These are phyloP conservation scores for Nannochloropsis salina DNA, from an alignment of 108 stramenopile genomes.

Conservation along the genomic window DNA sequence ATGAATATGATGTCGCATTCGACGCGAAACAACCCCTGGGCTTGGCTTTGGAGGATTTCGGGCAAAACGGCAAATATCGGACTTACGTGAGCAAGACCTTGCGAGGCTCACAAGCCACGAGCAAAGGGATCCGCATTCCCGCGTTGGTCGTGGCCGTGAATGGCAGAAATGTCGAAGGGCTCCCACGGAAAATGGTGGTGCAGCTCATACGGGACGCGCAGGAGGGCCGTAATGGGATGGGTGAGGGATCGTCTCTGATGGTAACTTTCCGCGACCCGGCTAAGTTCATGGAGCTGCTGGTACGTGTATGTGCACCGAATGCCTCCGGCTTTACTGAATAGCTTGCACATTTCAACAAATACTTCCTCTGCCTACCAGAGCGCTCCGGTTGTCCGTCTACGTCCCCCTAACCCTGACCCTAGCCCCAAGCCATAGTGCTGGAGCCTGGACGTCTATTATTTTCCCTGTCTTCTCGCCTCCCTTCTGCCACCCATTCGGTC, in stretches of 20 bases:
- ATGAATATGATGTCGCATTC: conserved; percentile 9
- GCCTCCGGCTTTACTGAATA: too few species aligned
- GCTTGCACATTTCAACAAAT: too few species aligned
- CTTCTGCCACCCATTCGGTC: background rate
- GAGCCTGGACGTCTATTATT: background rate
- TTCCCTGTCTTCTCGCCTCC: background rate
- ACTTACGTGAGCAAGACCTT: background rate
- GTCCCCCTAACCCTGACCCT: too few species aligned
- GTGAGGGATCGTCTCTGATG: background rate
- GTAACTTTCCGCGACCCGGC: conserved; percentile 1
- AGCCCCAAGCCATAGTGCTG: too few species aligned
- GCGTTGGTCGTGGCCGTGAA: conserved; percentile 3
- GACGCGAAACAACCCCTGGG: conserved; percentile 1
- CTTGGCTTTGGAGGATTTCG: background rate
- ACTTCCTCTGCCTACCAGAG: too few species aligned
- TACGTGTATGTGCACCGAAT: background rate
- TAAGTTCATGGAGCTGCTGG: conserved; percentile 15
- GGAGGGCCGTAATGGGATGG: conserved; percentile 3
- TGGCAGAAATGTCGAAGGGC: background rate
- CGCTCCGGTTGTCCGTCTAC: too few species aligned
- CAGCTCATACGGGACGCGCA: background rate
- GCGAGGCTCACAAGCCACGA: conserved; percentile 1
- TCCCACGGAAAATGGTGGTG: background rate
- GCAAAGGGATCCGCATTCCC: conserved; percentile 11
- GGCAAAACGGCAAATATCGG: background rate